Conservation (phyloP, 768 basidiomycete species). For the Chalciporus chontae region DNA sequence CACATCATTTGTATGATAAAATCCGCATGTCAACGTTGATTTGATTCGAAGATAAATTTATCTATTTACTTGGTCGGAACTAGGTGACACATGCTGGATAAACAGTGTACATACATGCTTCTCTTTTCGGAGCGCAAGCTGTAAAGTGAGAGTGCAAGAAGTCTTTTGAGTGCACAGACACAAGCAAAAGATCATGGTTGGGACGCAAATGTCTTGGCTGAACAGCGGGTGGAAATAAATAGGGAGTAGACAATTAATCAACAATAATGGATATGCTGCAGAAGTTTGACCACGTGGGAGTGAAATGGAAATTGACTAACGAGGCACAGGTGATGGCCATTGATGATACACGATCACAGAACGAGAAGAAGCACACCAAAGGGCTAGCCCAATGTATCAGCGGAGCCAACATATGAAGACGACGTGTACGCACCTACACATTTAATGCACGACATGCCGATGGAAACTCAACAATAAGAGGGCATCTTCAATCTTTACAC, state of each 20-base stretch:
- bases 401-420: background rate
- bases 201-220: conserved; percentile 6
- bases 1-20: background rate
- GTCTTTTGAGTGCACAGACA: conserved; percentile 7
- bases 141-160: conserved; percentile 15
- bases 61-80: conserved; percentile 11
- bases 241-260: conserved; percentile 29
- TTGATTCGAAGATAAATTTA: conserved; percentile 15
- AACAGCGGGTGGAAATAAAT: conserved; percentile 17
- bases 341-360: conserved; percentile 21
- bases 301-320: conserved; percentile 7
- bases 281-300: conserved; percentile 9
- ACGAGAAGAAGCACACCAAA: conserved; percentile 11
- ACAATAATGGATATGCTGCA: conserved; percentile 35
- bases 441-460: conserved; percentile 56
- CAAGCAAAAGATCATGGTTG: conserved; percentile 1
- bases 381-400: conserved; percentile 16
- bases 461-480: conserved; percentile 72
- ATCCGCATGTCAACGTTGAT: background rate
- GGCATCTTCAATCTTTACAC: conserved; percentile 72
- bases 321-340: conserved; percentile 8
- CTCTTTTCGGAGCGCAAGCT: conserved; percentile 18
- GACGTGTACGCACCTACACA: conserved; percentile 19
- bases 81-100: conserved; percentile 17
- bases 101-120: conserved; percentile 15